phyloP scores from a whole-genome alignment of 2,329 filamentous ascomycete genomes.

The Claviceps maximensis region DNA sequence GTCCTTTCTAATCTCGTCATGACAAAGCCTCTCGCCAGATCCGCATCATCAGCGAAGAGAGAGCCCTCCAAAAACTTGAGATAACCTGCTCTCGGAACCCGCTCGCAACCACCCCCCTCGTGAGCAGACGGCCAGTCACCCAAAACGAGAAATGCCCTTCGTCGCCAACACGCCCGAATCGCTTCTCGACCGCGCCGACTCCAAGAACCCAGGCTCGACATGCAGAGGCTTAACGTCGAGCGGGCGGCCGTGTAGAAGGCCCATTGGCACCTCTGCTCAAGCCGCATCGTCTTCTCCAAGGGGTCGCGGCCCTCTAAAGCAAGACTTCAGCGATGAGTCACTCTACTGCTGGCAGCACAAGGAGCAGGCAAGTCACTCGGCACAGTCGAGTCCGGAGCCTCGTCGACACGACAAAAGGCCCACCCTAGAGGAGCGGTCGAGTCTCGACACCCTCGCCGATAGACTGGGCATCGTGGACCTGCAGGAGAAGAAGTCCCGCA shows the following conservation, averaged over 20 bases:
- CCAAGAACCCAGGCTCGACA: conserved; percentile 68
- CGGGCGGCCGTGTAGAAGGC: conserved; percentile 72
- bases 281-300: conserved; percentile 7
- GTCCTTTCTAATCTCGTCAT: neutral
- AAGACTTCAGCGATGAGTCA: conserved; percentile 42
- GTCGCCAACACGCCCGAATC: conserved; percentile 61
- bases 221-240: conserved; percentile 76
- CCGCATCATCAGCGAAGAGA: too few species aligned
- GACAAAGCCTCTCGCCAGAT: neutral
- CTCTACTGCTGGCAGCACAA: conserved; percentile 94
- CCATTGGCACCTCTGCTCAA: conserved; percentile 31
- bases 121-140: neutral
- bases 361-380: conserved; percentile 54
- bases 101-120: neutral
- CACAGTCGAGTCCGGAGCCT: conserved; percentile 32
- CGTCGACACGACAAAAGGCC: conserved; percentile 30
- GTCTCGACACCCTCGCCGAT: conserved; percentile 77
- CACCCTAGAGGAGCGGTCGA: conserved; percentile 53
- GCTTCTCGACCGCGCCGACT: conserved; percentile 65
- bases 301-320: conserved; percentile 17
- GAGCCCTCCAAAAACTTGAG: neutral
- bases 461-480: conserved; percentile 63
- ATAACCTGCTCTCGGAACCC: neutral
- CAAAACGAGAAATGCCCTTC: conserved; percentile 23
- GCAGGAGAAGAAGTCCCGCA: conserved; percentile 22